Percentiles rank a stretch among this genome's conserved stretches.
phyloP scores from a whole-genome alignment of 805 yeast genomes.

The Ogataea nonfermentans region DNA sequence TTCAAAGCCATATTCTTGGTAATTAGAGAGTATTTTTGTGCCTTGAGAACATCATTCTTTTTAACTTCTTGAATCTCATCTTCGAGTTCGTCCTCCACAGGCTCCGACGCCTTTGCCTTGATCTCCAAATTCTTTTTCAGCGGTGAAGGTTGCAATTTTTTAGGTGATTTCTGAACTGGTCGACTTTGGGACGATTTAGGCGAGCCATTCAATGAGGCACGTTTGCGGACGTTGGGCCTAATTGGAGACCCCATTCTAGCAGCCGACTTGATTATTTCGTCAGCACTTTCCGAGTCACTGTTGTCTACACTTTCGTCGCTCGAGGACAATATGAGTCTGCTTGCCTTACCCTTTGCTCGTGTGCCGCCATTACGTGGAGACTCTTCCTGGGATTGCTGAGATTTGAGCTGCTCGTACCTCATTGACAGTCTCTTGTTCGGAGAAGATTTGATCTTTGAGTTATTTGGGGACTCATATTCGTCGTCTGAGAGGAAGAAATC shows the following conservation, averaged over 20 bases:
- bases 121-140: conserved; percentile 12
- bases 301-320: conserved; percentile 7
- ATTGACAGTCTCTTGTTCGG: conserved; percentile 20
- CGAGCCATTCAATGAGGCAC: conserved; percentile 21
- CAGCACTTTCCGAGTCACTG: conserved; percentile 28
- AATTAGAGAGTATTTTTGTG: conserved; percentile 18
- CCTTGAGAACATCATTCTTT: background rate
- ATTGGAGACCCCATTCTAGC: conserved; percentile 33
- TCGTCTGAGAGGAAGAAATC: conserved; percentile 59
- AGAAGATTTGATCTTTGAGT: conserved; percentile 12
- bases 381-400: conserved; percentile 5
- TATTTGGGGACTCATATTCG: conserved; percentile 35
- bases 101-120: background rate
- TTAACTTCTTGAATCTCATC: background rate
- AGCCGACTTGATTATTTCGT: conserved; percentile 32
- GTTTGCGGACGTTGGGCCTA: conserved; percentile 17
- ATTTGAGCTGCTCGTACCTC: conserved; percentile 16
- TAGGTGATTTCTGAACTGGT: conserved; percentile 4
- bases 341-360: background rate
- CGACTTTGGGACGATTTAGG: conserved; percentile 13
- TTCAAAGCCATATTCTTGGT: conserved; percentile 32
- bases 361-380: background rate
- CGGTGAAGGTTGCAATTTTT: conserved; percentile 23
- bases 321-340: conserved; percentile 3
- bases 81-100: conserved; percentile 5